Conservation (phyloP, 2,329 filamentous ascomycete genomes). For the Penicillium sclerotiorum region DNA sequence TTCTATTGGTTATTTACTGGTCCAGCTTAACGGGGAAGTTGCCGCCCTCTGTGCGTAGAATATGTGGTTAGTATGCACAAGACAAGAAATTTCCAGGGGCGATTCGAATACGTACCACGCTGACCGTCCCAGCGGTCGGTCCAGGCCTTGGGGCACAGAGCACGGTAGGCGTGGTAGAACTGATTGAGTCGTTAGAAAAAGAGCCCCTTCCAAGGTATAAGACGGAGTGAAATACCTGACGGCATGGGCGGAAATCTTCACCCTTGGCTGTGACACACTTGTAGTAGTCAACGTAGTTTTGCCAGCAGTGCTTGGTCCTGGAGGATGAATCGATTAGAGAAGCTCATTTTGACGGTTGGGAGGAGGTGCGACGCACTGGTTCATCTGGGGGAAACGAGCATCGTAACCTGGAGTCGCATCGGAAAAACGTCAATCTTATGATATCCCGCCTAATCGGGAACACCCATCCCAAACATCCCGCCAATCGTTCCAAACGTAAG, state of each 20-base stretch:
- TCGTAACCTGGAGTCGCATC: constrained; percentile 75
- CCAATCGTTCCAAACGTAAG: constrained; percentile 12
- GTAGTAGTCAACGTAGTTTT: constrained; percentile 99
- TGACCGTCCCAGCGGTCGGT: constrained; percentile 95
- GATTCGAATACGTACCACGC: constrained; percentile 68
- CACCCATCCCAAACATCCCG: constrained; percentile 11
- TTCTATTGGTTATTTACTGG: constrained; percentile 37
- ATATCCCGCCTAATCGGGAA: constrained; percentile 18
- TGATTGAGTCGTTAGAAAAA: constrained; percentile 44
- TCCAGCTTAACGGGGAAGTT: constrained; percentile 58
- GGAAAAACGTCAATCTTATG: constrained; percentile 35
- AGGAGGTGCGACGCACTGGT: constrained; percentile 53
- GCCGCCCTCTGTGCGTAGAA: constrained; percentile 51
- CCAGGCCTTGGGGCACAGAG: constrained; percentile 95
- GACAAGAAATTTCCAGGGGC: constrained; percentile 1
- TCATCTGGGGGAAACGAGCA: constrained; percentile 97
- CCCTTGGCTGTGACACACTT: constrained; percentile 99
- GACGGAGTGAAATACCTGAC: constrained; percentile 66
- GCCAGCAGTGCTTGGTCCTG: constrained; percentile 98
- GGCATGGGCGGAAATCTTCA: constrained; percentile 96
- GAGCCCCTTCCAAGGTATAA: not conserved
- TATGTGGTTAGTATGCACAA: constrained; percentile 12
- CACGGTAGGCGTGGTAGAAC: constrained; percentile 97
- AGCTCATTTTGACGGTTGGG: not conserved
- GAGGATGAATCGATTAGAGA: constrained; percentile 16